These are phyloP conservation scores for Castanea crenata DNA, from an alignment of 306 rosid genomes.

Conservation along the genomic window DNA sequence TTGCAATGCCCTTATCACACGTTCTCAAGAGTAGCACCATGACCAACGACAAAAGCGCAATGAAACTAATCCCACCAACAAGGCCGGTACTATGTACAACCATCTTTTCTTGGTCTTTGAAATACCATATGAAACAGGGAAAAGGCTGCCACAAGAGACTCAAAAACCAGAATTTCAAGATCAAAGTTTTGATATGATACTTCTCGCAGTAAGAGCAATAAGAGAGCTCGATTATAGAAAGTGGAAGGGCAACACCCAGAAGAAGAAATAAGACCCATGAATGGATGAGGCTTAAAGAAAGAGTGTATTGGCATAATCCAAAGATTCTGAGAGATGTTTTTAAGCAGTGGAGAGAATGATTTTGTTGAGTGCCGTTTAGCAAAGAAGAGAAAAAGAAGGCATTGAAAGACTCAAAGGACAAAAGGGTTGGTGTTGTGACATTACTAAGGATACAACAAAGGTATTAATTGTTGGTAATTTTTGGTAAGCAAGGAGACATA, in stretches of 20 bases:
- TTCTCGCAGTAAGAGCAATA: constrained; percentile 25
- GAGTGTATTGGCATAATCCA: constrained; percentile 30
- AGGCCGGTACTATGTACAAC: constrained; percentile 54
- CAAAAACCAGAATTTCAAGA: constrained; percentile 33
- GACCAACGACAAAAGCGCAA: constrained; percentile 50
- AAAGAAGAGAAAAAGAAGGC: too few species aligned
- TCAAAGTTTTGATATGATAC: constrained; percentile 44
- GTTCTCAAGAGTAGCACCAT: constrained; percentile 45
- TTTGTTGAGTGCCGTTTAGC: constrained; percentile 1
- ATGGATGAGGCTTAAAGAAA: constrained; percentile 21
- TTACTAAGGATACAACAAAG: too few species aligned
- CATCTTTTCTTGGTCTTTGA: constrained; percentile 40
- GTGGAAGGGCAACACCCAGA: constrained; percentile 33
- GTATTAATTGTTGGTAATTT: too few species aligned
- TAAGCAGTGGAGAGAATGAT: constrained; percentile 17
- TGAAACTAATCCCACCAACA: constrained; percentile 75
- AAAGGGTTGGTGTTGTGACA: too few species aligned
- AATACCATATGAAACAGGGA: constrained; percentile 15
- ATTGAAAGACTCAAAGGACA: too few species aligned
- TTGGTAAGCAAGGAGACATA: too few species aligned
- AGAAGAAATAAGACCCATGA: constrained; percentile 42
- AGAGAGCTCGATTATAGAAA: not conserved
- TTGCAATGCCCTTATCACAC: constrained; percentile 28
- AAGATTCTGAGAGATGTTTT: constrained; percentile 30
- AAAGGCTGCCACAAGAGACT: constrained; percentile 39